Percentiles rank a stretch among this genome's conserved stretches.
These are phyloP conservation scores for Boechera retrofracta DNA, from an alignment of 345 rosid genomes.

Conservation along the genomic window DNA sequence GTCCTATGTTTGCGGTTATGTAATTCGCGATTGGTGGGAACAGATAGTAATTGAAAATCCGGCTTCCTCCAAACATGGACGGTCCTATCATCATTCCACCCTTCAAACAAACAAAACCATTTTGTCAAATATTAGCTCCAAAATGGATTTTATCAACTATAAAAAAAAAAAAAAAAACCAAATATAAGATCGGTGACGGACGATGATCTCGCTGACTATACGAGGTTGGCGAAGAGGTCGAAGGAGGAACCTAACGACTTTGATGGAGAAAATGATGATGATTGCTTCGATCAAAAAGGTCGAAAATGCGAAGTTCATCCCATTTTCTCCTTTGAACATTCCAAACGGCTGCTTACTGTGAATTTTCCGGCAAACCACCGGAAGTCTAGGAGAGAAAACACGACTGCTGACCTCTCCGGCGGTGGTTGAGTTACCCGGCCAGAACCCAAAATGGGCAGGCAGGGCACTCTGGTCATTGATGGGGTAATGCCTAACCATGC, in stretches of 20 bases:
- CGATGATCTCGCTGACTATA: conserved; percentile 70
- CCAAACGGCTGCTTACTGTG: conserved; percentile 42
- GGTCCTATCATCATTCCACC: conserved; percentile 88
- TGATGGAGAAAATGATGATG: conserved; percentile 50
- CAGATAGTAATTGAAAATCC: conserved; percentile 36
- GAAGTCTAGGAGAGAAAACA: conserved; percentile 22
- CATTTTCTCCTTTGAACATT: conserved; percentile 54
- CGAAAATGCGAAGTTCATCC: conserved; percentile 47
- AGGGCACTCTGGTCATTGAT: conserved; percentile 12
- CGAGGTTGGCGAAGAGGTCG: conserved; percentile 74
- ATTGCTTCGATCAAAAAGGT: conserved; percentile 51
- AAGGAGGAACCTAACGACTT: conserved; percentile 55
- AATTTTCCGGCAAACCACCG: conserved; percentile 44
- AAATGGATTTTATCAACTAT: neutral
- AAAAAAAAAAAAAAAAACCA: neutral
- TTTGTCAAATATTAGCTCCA: neutral
- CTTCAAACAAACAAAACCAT: conserved; percentile 43
- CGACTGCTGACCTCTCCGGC: conserved; percentile 1
- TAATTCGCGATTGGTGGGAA: conserved; percentile 54
- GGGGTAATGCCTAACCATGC: conserved; percentile 46
- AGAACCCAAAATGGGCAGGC: conserved; percentile 35
- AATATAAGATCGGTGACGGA: conserved; percentile 42
- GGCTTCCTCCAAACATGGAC: conserved; percentile 60
- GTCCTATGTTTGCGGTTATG: conserved; percentile 59
- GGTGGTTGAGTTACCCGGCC: conserved; percentile 29